Percentiles rank a stretch among this genome's conserved stretches.
Conservation (phyloP, 139 green algal genomes). For the Prasinococcaceae sp. region DNA sequence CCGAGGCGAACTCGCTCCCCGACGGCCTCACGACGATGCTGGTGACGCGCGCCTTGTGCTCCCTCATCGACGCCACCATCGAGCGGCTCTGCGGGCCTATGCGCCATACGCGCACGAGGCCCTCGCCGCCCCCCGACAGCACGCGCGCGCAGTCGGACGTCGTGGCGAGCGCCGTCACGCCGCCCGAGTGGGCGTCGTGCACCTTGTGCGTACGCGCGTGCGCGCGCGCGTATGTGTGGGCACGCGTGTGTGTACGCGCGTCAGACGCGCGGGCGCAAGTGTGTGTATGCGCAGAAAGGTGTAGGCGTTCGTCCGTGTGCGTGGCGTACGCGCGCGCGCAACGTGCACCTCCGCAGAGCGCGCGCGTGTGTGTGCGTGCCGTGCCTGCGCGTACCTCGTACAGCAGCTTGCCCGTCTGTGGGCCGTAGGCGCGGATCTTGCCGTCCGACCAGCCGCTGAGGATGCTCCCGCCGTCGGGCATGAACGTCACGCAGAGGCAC, state of each 20-base stretch:
- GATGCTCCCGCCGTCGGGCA: slow-evolving; percentile 46
- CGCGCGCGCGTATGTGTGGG: no score
- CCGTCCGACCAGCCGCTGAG: slow-evolving; percentile 63
- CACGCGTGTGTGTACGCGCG: no score
- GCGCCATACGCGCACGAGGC: slow-evolving; percentile 51
- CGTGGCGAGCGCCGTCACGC: slow-evolving; percentile 50
- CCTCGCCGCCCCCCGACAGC: slow-evolving; percentile 48
- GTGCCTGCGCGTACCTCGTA: no score
- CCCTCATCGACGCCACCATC: slow-evolving; percentile 69
- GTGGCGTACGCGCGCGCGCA: no score
- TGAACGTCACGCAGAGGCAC: slow-evolving; percentile 59
- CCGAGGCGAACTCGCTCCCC: slow-evolving; percentile 52
- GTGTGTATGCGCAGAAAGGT: no score
- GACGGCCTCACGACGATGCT: slow-evolving; percentile 29
- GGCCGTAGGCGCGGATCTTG: slow-evolving; percentile 62
- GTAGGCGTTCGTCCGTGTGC: no score
- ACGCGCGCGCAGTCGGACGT: slow-evolving; percentile 37
- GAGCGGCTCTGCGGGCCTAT: slow-evolving; percentile 35
- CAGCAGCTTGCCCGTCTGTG: slow-evolving; percentile 59
- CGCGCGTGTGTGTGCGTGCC: no score
- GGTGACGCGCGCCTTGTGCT: slow-evolving; percentile 65
- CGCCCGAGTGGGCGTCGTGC: slow-evolving; percentile 58
- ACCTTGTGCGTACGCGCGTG: no score
- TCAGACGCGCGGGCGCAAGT: no score
- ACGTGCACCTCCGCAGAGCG: no score